Evolutionary conservation across 495 filamentous ascomycete species (phyloP).

Genomic region (Terfezia boudieri): DNA sequence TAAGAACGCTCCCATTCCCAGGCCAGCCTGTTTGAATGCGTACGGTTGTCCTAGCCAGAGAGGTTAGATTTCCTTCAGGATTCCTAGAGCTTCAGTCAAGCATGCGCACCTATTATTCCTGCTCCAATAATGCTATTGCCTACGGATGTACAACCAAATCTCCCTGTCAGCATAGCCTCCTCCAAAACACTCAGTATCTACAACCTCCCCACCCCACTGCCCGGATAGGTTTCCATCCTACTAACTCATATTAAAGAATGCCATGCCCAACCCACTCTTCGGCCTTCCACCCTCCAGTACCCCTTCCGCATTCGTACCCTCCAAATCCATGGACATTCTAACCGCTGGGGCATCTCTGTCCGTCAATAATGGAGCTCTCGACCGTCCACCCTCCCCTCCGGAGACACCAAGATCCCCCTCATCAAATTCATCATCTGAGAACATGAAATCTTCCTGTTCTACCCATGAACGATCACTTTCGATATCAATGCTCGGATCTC

Average conservation of each 20-base stretch:
- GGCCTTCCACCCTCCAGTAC: constrained; percentile 26
- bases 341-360: constrained; percentile 73
- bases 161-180: neutral
- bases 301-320: constrained; percentile 14
- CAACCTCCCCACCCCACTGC: neutral
- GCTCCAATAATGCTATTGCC: constrained; percentile 96
- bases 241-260: constrained; percentile 79
- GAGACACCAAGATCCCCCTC: constrained; percentile 3
- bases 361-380: constrained; percentile 51
- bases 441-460: constrained; percentile 22
- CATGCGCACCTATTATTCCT: constrained; percentile 54
- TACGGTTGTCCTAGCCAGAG: constrained; percentile 49
- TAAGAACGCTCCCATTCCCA: constrained; percentile 56
- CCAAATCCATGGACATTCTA: constrained; percentile 37
- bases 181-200: neutral
- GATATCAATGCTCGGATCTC: constrained; percentile 15
- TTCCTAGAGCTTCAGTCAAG: neutral
- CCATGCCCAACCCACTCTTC: constrained; percentile 41
- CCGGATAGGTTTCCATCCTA: neutral
- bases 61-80: neutral
- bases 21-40: constrained; percentile 73
- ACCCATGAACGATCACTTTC: constrained; percentile 22
- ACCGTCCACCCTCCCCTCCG: neutral
- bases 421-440: constrained; percentile 16
- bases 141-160: neutral